These are phyloP conservation scores for Brassica juncea DNA, from an alignment of 345 rosid genomes.

Conservation along the genomic window DNA sequence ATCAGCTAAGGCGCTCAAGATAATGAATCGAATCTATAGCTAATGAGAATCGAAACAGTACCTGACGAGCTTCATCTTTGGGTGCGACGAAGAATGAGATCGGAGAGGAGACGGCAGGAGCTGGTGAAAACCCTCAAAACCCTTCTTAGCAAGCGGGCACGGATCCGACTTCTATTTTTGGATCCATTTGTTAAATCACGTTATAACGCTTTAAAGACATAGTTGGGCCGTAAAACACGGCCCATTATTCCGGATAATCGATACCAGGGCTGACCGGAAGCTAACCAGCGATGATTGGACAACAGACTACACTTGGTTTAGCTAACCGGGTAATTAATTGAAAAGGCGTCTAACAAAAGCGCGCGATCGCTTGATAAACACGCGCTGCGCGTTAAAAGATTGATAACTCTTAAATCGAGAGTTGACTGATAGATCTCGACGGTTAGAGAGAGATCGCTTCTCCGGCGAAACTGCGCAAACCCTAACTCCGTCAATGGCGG, in stretches of 20 bases:
- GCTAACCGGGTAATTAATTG: constrained; percentile 8
- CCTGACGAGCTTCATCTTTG: constrained; percentile 59
- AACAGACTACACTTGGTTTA: constrained; percentile 4
- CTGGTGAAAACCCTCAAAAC: constrained; percentile 30
- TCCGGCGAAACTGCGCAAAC: constrained; percentile 43
- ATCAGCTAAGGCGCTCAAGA: constrained; percentile 9
- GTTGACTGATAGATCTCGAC: constrained; percentile 32
- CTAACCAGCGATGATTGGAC: background rate
- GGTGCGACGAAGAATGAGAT: constrained; percentile 11
- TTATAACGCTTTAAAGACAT: background rate
- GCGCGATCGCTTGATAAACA: constrained; percentile 32
- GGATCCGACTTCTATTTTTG: constrained; percentile 22
- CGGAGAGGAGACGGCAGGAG: constrained; percentile 8
- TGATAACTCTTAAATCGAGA: constrained; percentile 7
- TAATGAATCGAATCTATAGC: background rate
- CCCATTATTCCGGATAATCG: background rate
- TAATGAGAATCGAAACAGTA: constrained; percentile 21
- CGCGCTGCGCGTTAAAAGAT: constrained; percentile 40
- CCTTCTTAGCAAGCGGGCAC: constrained; percentile 18
- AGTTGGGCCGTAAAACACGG: constrained; percentile 13
- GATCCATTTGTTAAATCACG: background rate
- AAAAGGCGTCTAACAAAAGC: constrained; percentile 13
- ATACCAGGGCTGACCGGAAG: background rate
- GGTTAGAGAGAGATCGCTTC: constrained; percentile 24
- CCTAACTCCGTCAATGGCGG: constrained; percentile 53